Conservation (phyloP, 306 rosid genomes). For the Lotus japonicus region DNA sequence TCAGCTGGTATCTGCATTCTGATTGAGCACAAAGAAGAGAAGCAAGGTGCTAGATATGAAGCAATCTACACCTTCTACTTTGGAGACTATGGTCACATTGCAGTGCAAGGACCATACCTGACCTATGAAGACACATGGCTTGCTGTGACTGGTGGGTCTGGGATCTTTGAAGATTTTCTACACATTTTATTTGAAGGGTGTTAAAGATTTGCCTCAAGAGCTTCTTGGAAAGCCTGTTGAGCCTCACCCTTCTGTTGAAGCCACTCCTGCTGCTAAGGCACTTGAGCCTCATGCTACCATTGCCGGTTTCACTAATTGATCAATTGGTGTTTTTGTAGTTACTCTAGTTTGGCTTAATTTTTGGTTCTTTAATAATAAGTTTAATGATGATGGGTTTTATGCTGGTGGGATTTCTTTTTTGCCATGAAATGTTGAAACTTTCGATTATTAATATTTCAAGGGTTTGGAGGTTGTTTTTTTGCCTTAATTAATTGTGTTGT, state of each 20-base stretch:
- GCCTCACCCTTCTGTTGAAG: conserved; percentile 37
- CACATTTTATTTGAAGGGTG: conserved; percentile 53
- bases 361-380: not conserved
- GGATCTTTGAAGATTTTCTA: conserved; percentile 54
- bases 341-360: not conserved
- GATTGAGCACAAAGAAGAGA: conserved; percentile 43
- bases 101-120: conserved; percentile 50
- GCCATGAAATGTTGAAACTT: no score
- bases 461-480: no score
- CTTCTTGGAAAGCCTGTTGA: conserved; percentile 31
- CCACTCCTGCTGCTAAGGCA: conserved; percentile 42
- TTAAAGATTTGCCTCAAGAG: conserved; percentile 48
- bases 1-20: conserved; percentile 51
- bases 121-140: conserved; percentile 52
- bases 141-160: conserved; percentile 63
- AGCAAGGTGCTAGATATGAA: conserved; percentile 56
- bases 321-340: not conserved
- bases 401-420: no score
- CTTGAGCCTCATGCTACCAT: conserved; percentile 41
- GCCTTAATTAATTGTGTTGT: no score
- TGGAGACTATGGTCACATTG: conserved; percentile 56
- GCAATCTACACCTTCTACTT: conserved; percentile 57
- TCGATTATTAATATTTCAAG: no score
- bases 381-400: no score
- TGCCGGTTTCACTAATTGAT: conserved; percentile 32